A percentile compares a stretch with the other conserved stretches of the same genome.
These are phyloP conservation scores for Talaromyces trachyspermus DNA, from an alignment of 495 filamentous ascomycete species.

Conservation along the genomic window DNA sequence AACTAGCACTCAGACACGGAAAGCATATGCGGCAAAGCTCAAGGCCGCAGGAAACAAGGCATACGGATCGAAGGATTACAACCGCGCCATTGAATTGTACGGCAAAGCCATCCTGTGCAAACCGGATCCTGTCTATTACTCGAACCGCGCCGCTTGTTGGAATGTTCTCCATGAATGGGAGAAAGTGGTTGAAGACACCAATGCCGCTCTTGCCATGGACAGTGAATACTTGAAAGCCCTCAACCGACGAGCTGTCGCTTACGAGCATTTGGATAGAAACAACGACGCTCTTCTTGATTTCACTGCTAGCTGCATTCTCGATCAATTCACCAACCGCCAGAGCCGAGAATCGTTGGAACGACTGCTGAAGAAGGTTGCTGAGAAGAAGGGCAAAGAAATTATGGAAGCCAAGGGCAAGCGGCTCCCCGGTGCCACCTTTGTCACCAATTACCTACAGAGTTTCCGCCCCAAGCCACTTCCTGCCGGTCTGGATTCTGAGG, in stretches of 20 bases:
- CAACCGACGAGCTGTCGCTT: slow-evolving; percentile 91
- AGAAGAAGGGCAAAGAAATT: slow-evolving; percentile 83
- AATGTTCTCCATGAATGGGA: slow-evolving; percentile 88
- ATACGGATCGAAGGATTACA: slow-evolving; percentile 86
- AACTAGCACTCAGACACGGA: slow-evolving; percentile 54
- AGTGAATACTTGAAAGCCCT: slow-evolving; percentile 96
- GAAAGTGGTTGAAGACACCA: slow-evolving; percentile 95
- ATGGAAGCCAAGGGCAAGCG: slow-evolving; percentile 70
- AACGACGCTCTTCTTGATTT: slow-evolving; percentile 95
- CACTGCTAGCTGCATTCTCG: slow-evolving; percentile 98
- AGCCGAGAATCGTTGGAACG: slow-evolving; percentile 87
- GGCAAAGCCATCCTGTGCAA: slow-evolving; percentile 94
- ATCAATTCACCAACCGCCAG: slow-evolving; percentile 82
- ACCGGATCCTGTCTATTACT: slow-evolving; percentile 96
- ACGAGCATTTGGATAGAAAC: slow-evolving; percentile 84
- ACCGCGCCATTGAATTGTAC: slow-evolving; percentile 86
- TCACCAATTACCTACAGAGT: slow-evolving; percentile 97
- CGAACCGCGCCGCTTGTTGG: slow-evolving; percentile 95
- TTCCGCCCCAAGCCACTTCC: slow-evolving; percentile 79
- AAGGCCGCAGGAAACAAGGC: slow-evolving; percentile 96
- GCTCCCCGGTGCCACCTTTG: slow-evolving; percentile 89
- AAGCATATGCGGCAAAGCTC: slow-evolving; percentile 79
- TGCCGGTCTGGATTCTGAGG: slow-evolving; percentile 66
- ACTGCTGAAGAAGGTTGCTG: slow-evolving; percentile 93
- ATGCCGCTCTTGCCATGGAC: slow-evolving; percentile 83